Evolutionary conservation across 495 filamentous ascomycete species (phyloP), one percentile per base, ranked within the genome.

Genomic region (Penicillium maclennaniae): DNA sequence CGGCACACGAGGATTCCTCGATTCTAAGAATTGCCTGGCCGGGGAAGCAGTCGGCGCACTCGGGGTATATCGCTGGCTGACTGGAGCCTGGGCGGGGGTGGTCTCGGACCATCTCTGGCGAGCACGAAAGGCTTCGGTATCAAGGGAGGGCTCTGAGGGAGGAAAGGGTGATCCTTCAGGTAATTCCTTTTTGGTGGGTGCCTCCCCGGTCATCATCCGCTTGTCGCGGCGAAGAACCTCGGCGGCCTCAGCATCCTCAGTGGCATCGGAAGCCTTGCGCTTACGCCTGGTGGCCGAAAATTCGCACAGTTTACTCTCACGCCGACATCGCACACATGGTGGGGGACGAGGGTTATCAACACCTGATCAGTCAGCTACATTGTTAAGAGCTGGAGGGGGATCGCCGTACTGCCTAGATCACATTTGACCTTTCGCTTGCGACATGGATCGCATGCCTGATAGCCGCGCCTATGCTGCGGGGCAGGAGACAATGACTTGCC

Each of bases 201-300:
- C 58, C 40, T 76, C 73, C 1, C 78, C 78, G 31, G 74, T 66
- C 69, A 74, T 75, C 67, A 72, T 70, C 28, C 76, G 71, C 49
- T 78, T 78, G 49, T 79, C 79, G 44, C 78, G 78, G 74, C 80
- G 65, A 43, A 78, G 64, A 45, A 78, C 47, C 60, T 70, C 51
- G 7, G 48, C 48, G 19, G 50, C 47, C 41, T 59, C 53, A 27
- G 63, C 68, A n/a, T 78, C 73, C 3, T 86, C 83, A 27, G 65
- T 64, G 23, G 80, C 84, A 51, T 91, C 87, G 45, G 73, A 76
- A 45, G 79, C 75, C 74, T 95, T 95, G 61, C 89, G 80, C 83
- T 97, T 97, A 58, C 93, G 82, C 42, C 92, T 79, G 37, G 92
- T 97, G n/a, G 90, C 88, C 55, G 91, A 95, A 77, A 98, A 97